phyloP scores from a whole-genome alignment of 2,329 filamentous ascomycete species.

The Xylaria digitata region DNA sequence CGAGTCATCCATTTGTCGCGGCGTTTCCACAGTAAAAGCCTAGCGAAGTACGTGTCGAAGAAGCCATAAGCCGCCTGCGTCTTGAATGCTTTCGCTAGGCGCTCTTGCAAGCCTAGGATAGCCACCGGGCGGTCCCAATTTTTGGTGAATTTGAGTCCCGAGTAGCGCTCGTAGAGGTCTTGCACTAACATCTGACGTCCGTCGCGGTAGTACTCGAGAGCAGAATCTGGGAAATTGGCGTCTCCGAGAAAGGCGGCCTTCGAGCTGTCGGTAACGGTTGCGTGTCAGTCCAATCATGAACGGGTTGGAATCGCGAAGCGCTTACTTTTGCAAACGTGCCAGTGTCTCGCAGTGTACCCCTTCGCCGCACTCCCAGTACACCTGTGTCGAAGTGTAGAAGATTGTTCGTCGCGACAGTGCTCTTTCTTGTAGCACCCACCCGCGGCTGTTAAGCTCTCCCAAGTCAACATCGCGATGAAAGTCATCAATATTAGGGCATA shows the following conservation, averaged over 20 bases:
- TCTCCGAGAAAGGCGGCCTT: conserved; percentile 37
- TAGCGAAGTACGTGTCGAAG: conserved; percentile 24
- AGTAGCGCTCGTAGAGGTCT: conserved; percentile 38
- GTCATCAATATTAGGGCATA: conserved; percentile 37
- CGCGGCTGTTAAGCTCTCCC: conserved; percentile 17
- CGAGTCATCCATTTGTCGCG: too few relatives aligned
- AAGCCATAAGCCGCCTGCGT: conserved; percentile 34
- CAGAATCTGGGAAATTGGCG: conserved; percentile 33
- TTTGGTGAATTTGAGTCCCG: conserved; percentile 33
- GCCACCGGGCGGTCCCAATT: conserved; percentile 35
- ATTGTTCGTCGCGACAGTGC: conserved; percentile 39
- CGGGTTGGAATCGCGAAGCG: too few relatives aligned
- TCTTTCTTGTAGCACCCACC: conserved; percentile 41
- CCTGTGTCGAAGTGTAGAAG: conserved; percentile 36
- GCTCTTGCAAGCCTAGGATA: conserved; percentile 36
- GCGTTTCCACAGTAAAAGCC: conserved; percentile 32
- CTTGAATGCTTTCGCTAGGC: conserved; percentile 30
- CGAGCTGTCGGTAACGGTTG: not conserved
- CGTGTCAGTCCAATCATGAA: too few relatives aligned
- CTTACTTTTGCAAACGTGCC: conserved; percentile 36
- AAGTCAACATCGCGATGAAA: conserved; percentile 37
- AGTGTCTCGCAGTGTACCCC: conserved; percentile 40
- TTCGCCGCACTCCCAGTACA: conserved; percentile 41
- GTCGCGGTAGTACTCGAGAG: conserved; percentile 37
- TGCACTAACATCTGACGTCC: conserved; percentile 37